Conservation (phyloP, 805 yeast species). For the Saturnispora galanensis region DNA sequence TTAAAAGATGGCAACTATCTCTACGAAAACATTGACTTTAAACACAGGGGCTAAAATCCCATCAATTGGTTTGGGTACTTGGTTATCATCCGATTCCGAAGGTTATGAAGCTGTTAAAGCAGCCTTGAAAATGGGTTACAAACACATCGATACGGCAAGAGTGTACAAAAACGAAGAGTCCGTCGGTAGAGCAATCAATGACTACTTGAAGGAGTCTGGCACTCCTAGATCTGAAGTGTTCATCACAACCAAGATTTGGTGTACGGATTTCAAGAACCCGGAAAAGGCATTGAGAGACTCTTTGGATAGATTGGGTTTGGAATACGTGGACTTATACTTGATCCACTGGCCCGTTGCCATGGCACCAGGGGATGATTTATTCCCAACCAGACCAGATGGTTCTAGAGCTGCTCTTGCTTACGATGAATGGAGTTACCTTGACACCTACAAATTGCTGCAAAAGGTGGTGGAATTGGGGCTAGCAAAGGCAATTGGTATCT, state of each 20-base stretch:
- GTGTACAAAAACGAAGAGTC: constrained; percentile 54
- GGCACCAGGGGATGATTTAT: constrained; percentile 29
- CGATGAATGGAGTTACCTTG: constrained; percentile 31
- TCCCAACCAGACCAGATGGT: constrained; percentile 30
- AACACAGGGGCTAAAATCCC: constrained; percentile 15
- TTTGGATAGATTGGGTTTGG: constrained; percentile 41
- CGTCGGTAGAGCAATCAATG: constrained; percentile 47
- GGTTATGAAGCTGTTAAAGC: constrained; percentile 47
- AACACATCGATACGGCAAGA: constrained; percentile 73
- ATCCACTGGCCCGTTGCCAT: constrained; percentile 57
- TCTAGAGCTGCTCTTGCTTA: constrained; percentile 24
- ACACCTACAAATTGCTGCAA: constrained; percentile 64
- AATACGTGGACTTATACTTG: constrained; percentile 56
- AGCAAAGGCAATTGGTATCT: constrained; percentile 65
- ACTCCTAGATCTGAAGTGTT: constrained; percentile 48
- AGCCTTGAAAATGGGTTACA: constrained; percentile 60
- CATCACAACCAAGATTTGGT: constrained; percentile 58
- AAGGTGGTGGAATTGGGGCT: constrained; percentile 43
- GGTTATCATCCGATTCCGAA: constrained; percentile 26
- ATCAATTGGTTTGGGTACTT: constrained; percentile 15
- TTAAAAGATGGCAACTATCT: neutral
- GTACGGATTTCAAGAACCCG: constrained; percentile 30
- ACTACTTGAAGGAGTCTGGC: constrained; percentile 38
- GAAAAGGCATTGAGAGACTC: constrained; percentile 41
- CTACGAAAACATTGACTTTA: constrained; percentile 1